Conservation (phyloP, 1,139 yeast species). For the Wickerhamomyces sp. region DNA sequence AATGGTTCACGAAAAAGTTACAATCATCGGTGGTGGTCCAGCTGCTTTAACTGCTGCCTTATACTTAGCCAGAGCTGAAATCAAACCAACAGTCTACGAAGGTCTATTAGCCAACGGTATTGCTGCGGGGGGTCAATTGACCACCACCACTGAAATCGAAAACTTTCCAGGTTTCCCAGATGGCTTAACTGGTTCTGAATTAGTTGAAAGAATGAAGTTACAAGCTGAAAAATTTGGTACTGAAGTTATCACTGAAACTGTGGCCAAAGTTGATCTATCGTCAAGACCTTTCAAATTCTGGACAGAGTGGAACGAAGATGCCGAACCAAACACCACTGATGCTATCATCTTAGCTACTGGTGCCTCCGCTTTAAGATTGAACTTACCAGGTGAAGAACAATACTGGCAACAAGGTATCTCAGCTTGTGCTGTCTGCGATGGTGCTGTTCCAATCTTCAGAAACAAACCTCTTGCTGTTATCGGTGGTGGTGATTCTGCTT, state of each 20-base stretch:
- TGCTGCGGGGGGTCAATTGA: constrained; percentile 98
- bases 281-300: constrained; percentile 90
- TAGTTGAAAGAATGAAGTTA: constrained; percentile 91
- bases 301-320: constrained; percentile 91
- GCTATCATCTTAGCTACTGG: constrained; percentile 94
- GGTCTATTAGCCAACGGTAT: constrained; percentile 97
- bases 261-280: constrained; percentile 84
- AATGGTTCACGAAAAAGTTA: constrained; percentile 85
- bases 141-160: constrained; percentile 96
- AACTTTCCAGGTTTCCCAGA: constrained; percentile 98
- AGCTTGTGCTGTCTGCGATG: constrained; percentile 99
- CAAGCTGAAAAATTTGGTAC: constrained; percentile 89
- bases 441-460: constrained; percentile 98
- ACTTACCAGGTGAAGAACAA: constrained; percentile 91
- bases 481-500: constrained; percentile 99
- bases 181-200: constrained; percentile 81
- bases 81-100: constrained; percentile 88
- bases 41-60: constrained; percentile 99
- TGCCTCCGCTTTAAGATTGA: constrained; percentile 93
- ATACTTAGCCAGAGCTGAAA: constrained; percentile 93
- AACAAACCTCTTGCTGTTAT: constrained; percentile 95
- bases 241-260: constrained; percentile 88
- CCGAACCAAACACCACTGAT: constrained; percentile 86
- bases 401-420: constrained; percentile 99
- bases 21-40: constrained; percentile 96